Percentiles rank a stretch among this genome's conserved stretches.
Conservation (phyloP, 768 basidiomycete genomes). For the Kwoniella newhampshirensis region DNA sequence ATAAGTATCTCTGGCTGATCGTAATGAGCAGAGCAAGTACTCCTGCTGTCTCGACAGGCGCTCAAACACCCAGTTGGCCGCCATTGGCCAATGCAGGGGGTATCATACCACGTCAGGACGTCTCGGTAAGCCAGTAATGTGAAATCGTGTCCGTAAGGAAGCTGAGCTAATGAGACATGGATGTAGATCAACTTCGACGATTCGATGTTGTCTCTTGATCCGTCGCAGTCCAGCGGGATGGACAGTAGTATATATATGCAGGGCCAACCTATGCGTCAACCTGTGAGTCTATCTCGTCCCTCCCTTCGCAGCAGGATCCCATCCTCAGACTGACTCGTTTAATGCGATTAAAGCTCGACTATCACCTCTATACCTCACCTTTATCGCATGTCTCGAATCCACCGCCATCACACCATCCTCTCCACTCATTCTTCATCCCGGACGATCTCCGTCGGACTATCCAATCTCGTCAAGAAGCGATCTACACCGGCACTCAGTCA, state of each 20-base stretch:
- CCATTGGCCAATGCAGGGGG: slow-evolving; percentile 10
- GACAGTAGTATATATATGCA: slow-evolving; percentile 44
- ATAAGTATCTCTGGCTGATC: too few relatives aligned
- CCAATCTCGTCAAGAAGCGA: slow-evolving; percentile 50
- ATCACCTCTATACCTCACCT: slow-evolving; percentile 81
- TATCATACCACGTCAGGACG: slow-evolving; percentile 16
- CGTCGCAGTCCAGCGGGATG: slow-evolving; percentile 26
- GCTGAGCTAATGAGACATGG: too few relatives aligned
- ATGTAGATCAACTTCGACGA: slow-evolving; percentile 12
- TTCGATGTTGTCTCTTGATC: slow-evolving; percentile 17
- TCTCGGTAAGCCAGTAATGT: background rate
- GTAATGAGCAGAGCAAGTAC: slow-evolving; percentile 3
- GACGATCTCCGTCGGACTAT: slow-evolving; percentile 59
- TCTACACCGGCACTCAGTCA: slow-evolving; percentile 25
- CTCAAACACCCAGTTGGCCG: slow-evolving; percentile 13
- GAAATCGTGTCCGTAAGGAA: too few relatives aligned
- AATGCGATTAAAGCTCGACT: slow-evolving; percentile 66
- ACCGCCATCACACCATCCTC: slow-evolving; percentile 54
- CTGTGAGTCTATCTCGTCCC: slow-evolving; percentile 56
- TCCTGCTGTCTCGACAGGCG: background rate
- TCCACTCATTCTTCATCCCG: slow-evolving; percentile 74
- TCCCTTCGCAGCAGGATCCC: slow-evolving; percentile 17
- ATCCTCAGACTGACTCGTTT: slow-evolving; percentile 12
- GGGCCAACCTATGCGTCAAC: slow-evolving; percentile 59
- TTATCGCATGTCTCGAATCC: slow-evolving; percentile 62